Conservation (phyloP, 805 yeast species). For the Candida ulmi region DNA sequence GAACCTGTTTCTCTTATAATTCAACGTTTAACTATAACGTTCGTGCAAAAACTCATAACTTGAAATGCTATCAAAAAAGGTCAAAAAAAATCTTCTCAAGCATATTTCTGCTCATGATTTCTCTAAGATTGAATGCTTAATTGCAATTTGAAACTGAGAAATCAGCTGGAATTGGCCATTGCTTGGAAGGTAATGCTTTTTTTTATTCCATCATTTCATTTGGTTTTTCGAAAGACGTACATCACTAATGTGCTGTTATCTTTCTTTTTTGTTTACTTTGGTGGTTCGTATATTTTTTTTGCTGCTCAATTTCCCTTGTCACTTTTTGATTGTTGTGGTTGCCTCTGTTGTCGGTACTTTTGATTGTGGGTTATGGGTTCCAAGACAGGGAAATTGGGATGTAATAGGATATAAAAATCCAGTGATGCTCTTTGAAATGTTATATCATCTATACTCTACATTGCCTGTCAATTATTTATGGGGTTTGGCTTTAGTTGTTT, state of each 20-base stretch:
- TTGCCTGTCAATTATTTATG: too few relatives aligned
- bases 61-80: slow-evolving; percentile 1
- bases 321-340: too few relatives aligned
- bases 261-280: neutral
- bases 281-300: slow-evolving; percentile 1
- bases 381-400: too few relatives aligned
- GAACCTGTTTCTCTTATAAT: neutral
- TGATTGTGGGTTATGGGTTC: too few relatives aligned
- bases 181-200: neutral
- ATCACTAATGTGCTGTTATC: neutral
- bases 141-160: neutral
- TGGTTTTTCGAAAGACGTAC: neutral
- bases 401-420: too few relatives aligned
- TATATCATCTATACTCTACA: too few relatives aligned
- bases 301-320: neutral
- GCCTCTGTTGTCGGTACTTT: neutral
- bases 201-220: slow-evolving; percentile 1
- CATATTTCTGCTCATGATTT: too few relatives aligned
- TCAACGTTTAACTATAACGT: too few relatives aligned
- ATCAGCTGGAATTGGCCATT: neutral
- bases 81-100: neutral
- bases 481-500: too few relatives aligned
- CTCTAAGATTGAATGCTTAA: too few relatives aligned
- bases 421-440: too few relatives aligned
- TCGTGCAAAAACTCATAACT: neutral